Evolutionary conservation across 371 early-diverging fungal genomes (phyloP), one percentile per base, ranked within the genome.

Genomic region (Mucor lusitanicus): DNA sequence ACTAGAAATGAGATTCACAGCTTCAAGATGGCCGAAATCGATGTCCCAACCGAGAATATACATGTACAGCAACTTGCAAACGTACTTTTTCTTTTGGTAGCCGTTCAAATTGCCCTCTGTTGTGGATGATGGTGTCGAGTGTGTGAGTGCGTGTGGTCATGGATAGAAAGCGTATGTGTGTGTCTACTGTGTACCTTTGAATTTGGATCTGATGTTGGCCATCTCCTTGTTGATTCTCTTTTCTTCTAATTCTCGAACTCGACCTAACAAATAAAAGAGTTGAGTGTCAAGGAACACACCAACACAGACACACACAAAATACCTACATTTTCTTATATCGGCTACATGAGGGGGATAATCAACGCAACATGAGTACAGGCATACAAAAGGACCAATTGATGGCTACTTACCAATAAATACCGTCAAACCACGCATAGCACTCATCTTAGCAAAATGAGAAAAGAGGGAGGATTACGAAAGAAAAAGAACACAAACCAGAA

Each of bases 201-300:
- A 99, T 80, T 99, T 98, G 17, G 94, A 84, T 17, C 99, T 88
- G 71, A 98, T 98, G 82, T 99, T 97, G 67, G 98, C 97, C 87
- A 99, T 88, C 83, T 99, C 99, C 76, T 97, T 98, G 84, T 99
- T 98, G 69, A 99, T 94, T 59, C 99, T 85, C 80, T 96, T 95
- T 78, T 97, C 97, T 75, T 99, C 99, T 59, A 94, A 86, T 71
- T 98, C 99, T 54, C 94, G 87, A 44, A 96, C 94, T 50, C 97
- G 93, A 78, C 98, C 98, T 98, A 79, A 23, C 4, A 40, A 25
- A 42, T 33, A 12, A 25, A 6, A 6, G 37, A 0, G 37, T 35
- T 56, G n/a, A 15, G 2, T 30, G 9, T 56, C 15, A 56, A 56
- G 21, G 11, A 48, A 39, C 15, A 27, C 30, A 32, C 23, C 17